These are phyloP conservation scores for Zygnema cylindricum DNA, from an alignment of 139 green algal genomes.

Conservation along the genomic window DNA sequence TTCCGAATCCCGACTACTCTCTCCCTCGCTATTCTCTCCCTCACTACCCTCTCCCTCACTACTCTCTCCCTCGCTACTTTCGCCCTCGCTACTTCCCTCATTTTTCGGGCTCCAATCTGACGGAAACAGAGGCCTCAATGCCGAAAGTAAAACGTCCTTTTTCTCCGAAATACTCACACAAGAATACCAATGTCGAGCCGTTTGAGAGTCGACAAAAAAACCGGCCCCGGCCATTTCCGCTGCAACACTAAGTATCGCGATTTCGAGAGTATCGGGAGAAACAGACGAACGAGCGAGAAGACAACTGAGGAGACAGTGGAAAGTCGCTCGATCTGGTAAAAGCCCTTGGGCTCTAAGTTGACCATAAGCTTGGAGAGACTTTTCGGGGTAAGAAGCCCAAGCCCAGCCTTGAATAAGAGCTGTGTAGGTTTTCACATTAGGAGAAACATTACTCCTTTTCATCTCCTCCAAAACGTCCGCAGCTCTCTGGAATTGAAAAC, in stretches of 20 bases:
- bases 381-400: neutral
- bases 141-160: neutral
- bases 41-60: too few relatives aligned
- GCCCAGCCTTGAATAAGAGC: conserved; percentile 15
- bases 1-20: too few relatives aligned
- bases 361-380: conserved; percentile 1
- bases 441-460: neutral
- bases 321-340: neutral
- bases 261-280: neutral
- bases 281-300: neutral
- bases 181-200: neutral
- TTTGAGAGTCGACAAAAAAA: neutral
- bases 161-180: neutral
- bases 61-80: too few relatives aligned
- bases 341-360: neutral
- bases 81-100: too few relatives aligned
- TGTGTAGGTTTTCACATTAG: neutral
- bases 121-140: conserved; percentile 9
- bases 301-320: neutral
- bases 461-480: conserved; percentile 9
- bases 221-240: neutral
- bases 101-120: too few relatives aligned
- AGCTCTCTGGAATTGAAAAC: too few relatives aligned
- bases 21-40: too few relatives aligned
- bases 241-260: neutral